Evolutionary conservation across 208 protist genomes (phyloP).

Genomic region (Leishmania major): DNA sequence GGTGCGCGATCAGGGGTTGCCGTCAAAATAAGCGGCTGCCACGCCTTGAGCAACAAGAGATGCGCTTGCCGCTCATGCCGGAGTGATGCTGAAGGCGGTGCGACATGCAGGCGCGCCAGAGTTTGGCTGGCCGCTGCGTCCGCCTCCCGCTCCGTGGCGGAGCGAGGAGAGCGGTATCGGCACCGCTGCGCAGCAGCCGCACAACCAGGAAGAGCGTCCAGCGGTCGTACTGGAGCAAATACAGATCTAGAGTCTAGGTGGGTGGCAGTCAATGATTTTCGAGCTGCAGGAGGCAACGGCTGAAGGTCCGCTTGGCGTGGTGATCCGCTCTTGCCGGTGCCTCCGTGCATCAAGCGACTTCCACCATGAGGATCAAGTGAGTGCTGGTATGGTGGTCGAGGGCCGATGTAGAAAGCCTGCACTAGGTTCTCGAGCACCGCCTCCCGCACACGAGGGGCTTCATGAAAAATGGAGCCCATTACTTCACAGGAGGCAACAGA

Average conservation of each 20-base stretch:
- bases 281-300: background rate
- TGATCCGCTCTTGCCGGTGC: background rate
- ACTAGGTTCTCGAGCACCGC: background rate
- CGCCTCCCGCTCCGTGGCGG: background rate
- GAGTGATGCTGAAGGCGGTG: background rate
- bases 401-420: constrained; percentile 19
- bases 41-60: constrained; percentile 6
- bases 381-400: background rate
- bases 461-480: constrained; percentile 18
- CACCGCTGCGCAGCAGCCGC: background rate
- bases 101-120: constrained; percentile 10
- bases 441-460: constrained; percentile 17
- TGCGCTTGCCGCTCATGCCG: background rate
- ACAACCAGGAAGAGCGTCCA: background rate
- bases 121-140: constrained; percentile 9
- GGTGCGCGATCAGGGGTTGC: background rate
- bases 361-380: background rate
- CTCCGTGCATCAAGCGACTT: background rate
- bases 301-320: background rate
- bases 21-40: constrained; percentile 18
- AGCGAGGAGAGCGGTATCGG: no score
- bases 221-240: background rate
- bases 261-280: background rate
- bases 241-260: background rate
- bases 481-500: background rate